These are phyloP conservation scores for Erythrophleum ivorense DNA, from an alignment of 331 rosid species.

Conservation along the genomic window DNA sequence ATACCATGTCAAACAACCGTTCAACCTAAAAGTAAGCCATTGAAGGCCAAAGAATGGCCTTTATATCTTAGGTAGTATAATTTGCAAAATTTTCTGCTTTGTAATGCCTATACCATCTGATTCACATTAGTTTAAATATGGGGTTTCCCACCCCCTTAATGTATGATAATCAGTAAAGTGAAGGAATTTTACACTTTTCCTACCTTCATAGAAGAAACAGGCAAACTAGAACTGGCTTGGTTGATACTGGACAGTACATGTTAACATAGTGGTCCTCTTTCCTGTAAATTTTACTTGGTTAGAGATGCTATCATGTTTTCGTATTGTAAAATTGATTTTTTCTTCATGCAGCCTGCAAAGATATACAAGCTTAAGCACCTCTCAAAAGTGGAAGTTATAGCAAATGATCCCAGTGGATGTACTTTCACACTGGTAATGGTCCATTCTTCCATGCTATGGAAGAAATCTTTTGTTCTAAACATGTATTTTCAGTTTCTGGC, in stretches of 20 bases:
- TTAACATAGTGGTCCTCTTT: conserved; percentile 1
- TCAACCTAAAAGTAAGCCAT: neutral
- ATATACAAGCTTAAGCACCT: conserved; percentile 92
- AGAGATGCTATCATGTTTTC: neutral
- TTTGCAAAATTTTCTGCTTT: neutral
- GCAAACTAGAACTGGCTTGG: conserved; percentile 23
- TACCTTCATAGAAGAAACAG: conserved; percentile 36
- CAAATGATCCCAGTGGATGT: conserved; percentile 95
- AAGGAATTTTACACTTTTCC: conserved; percentile 15
- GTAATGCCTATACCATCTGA: conserved; percentile 14
- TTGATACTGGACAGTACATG: conserved; percentile 13
- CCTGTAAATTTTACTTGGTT: conserved; percentile 9
- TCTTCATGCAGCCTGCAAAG: conserved; percentile 84
- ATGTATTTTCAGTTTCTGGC: conserved; percentile 31
- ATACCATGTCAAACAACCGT: neutral
- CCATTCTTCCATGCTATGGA: conserved; percentile 7
- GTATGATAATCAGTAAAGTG: conserved; percentile 29
- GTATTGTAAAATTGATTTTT: conserved; percentile 16
- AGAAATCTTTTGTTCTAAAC: conserved; percentile 24
- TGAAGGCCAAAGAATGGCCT: conserved; percentile 3
- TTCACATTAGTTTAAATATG: conserved; percentile 22
- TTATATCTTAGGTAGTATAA: conserved; percentile 2
- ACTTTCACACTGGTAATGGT: conserved; percentile 90
- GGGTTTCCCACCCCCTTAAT: neutral
- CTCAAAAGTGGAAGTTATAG: conserved; percentile 86